These are phyloP conservation scores for Aspergillus sp. DNA, from an alignment of 2,329 filamentous ascomycete species.

Conservation along the genomic window DNA sequence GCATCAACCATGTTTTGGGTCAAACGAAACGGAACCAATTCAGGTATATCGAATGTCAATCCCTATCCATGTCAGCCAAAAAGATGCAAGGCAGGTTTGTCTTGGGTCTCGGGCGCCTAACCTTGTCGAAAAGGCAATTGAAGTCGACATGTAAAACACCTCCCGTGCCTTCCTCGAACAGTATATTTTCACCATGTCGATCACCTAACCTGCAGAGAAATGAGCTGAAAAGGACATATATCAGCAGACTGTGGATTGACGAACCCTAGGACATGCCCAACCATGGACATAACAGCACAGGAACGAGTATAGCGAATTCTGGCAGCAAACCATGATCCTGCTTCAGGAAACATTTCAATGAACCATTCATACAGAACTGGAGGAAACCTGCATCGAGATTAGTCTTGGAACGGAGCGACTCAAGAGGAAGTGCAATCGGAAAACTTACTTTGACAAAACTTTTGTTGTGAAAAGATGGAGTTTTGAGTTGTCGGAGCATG, in stretches of 20 bases:
- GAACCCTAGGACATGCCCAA: slow-evolving; percentile 82
- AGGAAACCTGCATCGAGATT: slow-evolving; percentile 61
- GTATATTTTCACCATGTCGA: slow-evolving; percentile 94
- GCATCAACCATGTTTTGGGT: slow-evolving; percentile 99
- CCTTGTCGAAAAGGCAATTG: slow-evolving; percentile 98
- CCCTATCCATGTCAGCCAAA: slow-evolving; percentile 50
- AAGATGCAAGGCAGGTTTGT: not conserved
- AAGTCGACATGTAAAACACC: slow-evolving; percentile 98
- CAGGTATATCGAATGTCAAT: slow-evolving; percentile 89
- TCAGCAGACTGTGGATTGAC: slow-evolving; percentile 13
- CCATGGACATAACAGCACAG: slow-evolving; percentile 99
- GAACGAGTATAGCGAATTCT: slow-evolving; percentile 88
- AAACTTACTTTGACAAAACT: slow-evolving; percentile 50
- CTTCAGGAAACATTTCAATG: slow-evolving; percentile 89
- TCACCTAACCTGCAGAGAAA: slow-evolving; percentile 68
- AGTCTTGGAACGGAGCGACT: slow-evolving; percentile 5
- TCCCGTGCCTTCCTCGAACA: slow-evolving; percentile 90
- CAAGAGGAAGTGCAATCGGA: not conserved
- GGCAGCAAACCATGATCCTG: slow-evolving; percentile 87
- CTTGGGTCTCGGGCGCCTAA: slow-evolving; percentile 16
- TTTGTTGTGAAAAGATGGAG: slow-evolving; percentile 70
- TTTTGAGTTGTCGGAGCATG: slow-evolving; percentile 64
- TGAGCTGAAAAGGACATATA: slow-evolving; percentile 10
- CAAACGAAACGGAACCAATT: slow-evolving; percentile 91
- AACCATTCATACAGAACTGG: slow-evolving; percentile 93